phyloP scores from a whole-genome alignment of 352 stramenopile genomes.

The Phytopythium chamaehyphon region DNA sequence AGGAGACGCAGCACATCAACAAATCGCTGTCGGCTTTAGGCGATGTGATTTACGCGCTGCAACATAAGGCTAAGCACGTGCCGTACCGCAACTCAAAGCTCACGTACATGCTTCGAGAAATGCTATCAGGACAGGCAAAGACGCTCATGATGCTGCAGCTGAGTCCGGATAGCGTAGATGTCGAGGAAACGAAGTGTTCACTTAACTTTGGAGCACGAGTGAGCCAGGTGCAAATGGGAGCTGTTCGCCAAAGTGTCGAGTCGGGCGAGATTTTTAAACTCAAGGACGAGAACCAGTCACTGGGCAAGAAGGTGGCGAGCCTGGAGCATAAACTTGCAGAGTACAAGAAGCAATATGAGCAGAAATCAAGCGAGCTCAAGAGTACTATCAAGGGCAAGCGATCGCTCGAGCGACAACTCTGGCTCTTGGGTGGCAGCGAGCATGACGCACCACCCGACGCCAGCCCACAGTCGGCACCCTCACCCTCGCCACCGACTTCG shows the following conservation, averaged over 20 bases:
- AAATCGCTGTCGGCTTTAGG: slow-evolving; percentile 96
- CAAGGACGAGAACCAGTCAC: slow-evolving; percentile 54
- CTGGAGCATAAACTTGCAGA: slow-evolving; percentile 28
- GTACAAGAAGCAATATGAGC: slow-evolving; percentile 44
- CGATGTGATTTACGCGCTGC: slow-evolving; percentile 95
- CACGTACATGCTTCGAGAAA: slow-evolving; percentile 92
- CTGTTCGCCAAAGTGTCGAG: slow-evolving; percentile 75
- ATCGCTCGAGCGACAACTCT: slow-evolving; percentile 39
- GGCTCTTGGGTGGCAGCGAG: slow-evolving; percentile 32
- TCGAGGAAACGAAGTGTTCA: slow-evolving; percentile 88
- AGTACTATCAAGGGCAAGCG: slow-evolving; percentile 37
- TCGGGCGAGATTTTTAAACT: slow-evolving; percentile 70
- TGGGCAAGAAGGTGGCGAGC: slow-evolving; percentile 30
- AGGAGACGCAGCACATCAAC: slow-evolving; percentile 98
- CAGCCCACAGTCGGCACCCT: slow-evolving; percentile 4
- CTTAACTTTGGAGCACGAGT: slow-evolving; percentile 88
- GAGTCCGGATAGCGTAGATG: slow-evolving; percentile 72
- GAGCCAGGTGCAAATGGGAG: slow-evolving; percentile 87
- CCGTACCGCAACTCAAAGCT: slow-evolving; percentile 96
- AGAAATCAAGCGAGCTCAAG: slow-evolving; percentile 45
- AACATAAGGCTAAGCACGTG: slow-evolving; percentile 91
- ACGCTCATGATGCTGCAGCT: slow-evolving; percentile 92
- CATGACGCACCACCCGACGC: slow-evolving; percentile 16
- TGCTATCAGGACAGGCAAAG: slow-evolving; percentile 88
- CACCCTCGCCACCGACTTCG: slow-evolving; percentile 1